A percentile compares a stretch with the other conserved stretches of the same genome.
These are phyloP conservation scores for Colletotrichum somersetense DNA, from an alignment of 2,329 filamentous ascomycete genomes.

Conservation along the genomic window DNA sequence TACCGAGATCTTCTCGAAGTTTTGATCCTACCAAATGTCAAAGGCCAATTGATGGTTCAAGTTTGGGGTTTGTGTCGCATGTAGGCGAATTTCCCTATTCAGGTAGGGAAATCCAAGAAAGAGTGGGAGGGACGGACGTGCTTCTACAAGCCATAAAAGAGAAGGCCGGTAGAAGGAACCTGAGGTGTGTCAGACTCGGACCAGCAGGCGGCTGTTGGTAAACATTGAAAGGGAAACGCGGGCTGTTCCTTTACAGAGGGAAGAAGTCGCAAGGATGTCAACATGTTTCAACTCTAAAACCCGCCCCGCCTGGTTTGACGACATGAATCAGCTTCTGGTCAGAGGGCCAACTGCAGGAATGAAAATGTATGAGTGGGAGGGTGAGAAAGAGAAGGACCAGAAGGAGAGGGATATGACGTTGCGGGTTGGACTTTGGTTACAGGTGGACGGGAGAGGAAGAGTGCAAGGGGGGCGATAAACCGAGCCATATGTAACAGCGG, in stretches of 20 bases:
- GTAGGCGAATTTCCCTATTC: constrained; percentile 23
- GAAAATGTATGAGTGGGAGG: neutral
- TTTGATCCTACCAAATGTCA: neutral
- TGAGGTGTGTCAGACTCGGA: constrained; percentile 32
- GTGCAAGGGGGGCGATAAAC: neutral
- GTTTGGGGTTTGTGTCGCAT: constrained; percentile 15
- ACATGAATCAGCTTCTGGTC: constrained; percentile 11
- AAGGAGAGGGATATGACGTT: constrained; percentile 18
- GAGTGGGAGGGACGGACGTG: constrained; percentile 16
- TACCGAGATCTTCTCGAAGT: neutral
- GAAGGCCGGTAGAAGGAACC: constrained; percentile 13
- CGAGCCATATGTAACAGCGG: too few relatives aligned
- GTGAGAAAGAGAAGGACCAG: neutral
- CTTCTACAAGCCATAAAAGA: constrained; percentile 27
- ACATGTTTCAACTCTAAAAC: constrained; percentile 41
- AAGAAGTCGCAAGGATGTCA: constrained; percentile 3
- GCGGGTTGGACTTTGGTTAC: constrained; percentile 20
- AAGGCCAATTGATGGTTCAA: constrained; percentile 17
- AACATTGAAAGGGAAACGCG: constrained; percentile 6
- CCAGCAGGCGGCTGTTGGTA: constrained; percentile 7
- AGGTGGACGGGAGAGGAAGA: constrained; percentile 1
- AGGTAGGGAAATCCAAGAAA: constrained; percentile 28
- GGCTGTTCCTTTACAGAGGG: neutral
- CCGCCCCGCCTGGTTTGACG: constrained; percentile 31
- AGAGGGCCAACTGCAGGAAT: constrained; percentile 1